Conservation (phyloP, 2,329 filamentous ascomycete genomes). For the Sclerotinia glacialis region DNA sequence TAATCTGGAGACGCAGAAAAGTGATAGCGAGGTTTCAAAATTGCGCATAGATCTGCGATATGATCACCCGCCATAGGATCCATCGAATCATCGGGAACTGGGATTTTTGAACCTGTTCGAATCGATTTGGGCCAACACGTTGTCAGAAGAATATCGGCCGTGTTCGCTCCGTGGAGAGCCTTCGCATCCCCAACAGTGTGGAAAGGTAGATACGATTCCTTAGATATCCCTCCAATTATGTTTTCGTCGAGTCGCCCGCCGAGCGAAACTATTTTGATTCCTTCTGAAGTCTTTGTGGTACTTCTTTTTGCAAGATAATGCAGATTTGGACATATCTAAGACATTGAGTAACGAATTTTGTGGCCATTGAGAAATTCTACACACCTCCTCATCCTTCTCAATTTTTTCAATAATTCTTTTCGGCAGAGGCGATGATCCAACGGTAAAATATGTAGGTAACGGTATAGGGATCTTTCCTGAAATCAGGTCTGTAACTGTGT, state of each 20-base stretch:
- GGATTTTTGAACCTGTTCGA: slow-evolving; percentile 63
- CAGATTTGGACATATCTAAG: slow-evolving; percentile 78
- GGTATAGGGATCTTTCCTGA: slow-evolving; percentile 70
- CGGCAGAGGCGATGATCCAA: slow-evolving; percentile 73
- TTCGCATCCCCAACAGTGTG: slow-evolving; percentile 77
- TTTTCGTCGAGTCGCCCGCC: slow-evolving; percentile 69
- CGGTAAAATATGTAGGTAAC: slow-evolving; percentile 85
- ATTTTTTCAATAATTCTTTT: slow-evolving; percentile 68
- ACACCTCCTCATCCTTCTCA: slow-evolving; percentile 60
- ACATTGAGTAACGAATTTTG: slow-evolving; percentile 16
- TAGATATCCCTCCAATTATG: slow-evolving; percentile 60
- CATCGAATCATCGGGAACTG: slow-evolving; percentile 52
- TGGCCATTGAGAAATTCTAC: slow-evolving; percentile 26
- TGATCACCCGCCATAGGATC: slow-evolving; percentile 58
- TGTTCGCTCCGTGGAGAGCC: slow-evolving; percentile 70
- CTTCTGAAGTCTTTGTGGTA: slow-evolving; percentile 84
- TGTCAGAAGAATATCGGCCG: slow-evolving; percentile 83
- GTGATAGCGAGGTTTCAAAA: slow-evolving; percentile 89
- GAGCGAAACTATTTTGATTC: slow-evolving; percentile 80
- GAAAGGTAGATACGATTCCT: slow-evolving; percentile 71
- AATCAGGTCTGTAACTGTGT: slow-evolving; percentile 62
- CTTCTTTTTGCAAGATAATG: slow-evolving; percentile 44
- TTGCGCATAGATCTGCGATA: slow-evolving; percentile 73
- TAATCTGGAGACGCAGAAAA: slow-evolving; percentile 64
- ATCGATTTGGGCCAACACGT: slow-evolving; percentile 79